A percentile compares a stretch with the other conserved stretches of the same genome.
Conservation (phyloP, 495 filamentous ascomycete genomes). For the Trichoderma reesei region DNA sequence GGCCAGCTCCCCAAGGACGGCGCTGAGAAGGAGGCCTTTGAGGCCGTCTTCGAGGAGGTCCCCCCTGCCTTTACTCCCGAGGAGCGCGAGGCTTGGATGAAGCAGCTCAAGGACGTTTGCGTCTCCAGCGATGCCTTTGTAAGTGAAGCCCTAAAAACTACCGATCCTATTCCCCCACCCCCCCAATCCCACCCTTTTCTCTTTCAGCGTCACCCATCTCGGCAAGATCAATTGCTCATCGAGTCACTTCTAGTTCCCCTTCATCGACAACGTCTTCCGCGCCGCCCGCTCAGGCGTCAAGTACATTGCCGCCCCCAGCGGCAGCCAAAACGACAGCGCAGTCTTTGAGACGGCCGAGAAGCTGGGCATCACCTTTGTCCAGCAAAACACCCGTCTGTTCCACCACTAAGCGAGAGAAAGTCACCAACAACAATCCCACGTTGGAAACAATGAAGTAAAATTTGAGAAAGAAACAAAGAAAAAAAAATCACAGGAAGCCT, state of each 20-base stretch:
- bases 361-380: slow-evolving; percentile 81
- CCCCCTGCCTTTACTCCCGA: slow-evolving; percentile 70
- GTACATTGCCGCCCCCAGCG: slow-evolving; percentile 87
- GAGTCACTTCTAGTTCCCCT: slow-evolving; percentile 62
- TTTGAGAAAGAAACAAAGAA: neutral
- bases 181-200: neutral
- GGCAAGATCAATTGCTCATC: slow-evolving; percentile 11
- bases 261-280: slow-evolving; percentile 94
- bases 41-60: slow-evolving; percentile 86
- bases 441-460: no score
- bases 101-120: slow-evolving; percentile 70
- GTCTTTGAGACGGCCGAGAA: slow-evolving; percentile 91
- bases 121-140: slow-evolving; percentile 93
- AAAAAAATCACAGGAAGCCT: neutral
- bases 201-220: neutral
- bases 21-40: slow-evolving; percentile 74
- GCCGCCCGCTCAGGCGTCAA: slow-evolving; percentile 81
- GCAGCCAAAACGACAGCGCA: slow-evolving; percentile 83
- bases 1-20: slow-evolving; percentile 74
- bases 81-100: slow-evolving; percentile 76
- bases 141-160: slow-evolving; percentile 27
- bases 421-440: neutral
- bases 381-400: slow-evolving; percentile 81
- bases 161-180: neutral
- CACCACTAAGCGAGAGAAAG: slow-evolving; percentile 52